Percentiles rank a stretch among this genome's conserved stretches.
Conservation (phyloP, 2,329 filamentous ascomycete species). For the Fonsecaea pugnacius region DNA sequence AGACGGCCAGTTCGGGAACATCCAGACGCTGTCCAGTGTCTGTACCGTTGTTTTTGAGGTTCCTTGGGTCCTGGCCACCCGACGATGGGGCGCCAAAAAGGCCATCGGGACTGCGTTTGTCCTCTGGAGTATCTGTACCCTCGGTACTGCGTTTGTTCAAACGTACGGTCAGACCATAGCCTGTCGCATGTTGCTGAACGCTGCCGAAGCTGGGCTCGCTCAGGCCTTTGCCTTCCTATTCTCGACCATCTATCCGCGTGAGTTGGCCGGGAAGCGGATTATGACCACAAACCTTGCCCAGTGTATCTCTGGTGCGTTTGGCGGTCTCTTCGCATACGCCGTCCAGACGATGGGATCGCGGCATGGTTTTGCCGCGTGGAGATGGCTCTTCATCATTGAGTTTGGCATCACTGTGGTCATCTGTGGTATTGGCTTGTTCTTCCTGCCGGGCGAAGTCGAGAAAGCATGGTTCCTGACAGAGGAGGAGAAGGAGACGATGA, state of each 20-base stretch:
- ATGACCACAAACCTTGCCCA: conserved; percentile 20
- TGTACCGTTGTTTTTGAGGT: conserved; percentile 25
- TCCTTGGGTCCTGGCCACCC: conserved; percentile 25
- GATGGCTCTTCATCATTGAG: conserved; percentile 34
- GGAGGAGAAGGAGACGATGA: conserved; percentile 29
- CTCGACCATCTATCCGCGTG: conserved; percentile 26
- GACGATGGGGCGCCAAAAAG: conserved; percentile 24
- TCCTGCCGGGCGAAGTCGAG: conserved; percentile 17
- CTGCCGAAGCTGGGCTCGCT: conserved; percentile 27
- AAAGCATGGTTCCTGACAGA: conserved; percentile 29
- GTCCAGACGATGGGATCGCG: conserved; percentile 26
- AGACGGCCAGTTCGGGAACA: conserved; percentile 65
- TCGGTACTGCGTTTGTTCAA: conserved; percentile 37
- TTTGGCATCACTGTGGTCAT: conserved; percentile 21
- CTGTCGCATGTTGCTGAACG: conserved; percentile 40
- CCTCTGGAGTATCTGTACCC: conserved; percentile 22
- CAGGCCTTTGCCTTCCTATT: conserved; percentile 22
- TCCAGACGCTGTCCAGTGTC: conserved; percentile 28
- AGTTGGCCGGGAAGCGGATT: conserved; percentile 23
- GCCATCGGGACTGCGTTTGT: conserved; percentile 25
- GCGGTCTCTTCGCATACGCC: conserved; percentile 30
- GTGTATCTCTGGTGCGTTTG: conserved; percentile 30
- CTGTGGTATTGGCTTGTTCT: conserved; percentile 22
- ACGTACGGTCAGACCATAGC: conserved; percentile 40
- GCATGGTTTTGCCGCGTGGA: conserved; percentile 26